phyloP scores from a whole-genome alignment of 2,329 filamentous ascomycete genomes.

The Endothia cerciana region DNA sequence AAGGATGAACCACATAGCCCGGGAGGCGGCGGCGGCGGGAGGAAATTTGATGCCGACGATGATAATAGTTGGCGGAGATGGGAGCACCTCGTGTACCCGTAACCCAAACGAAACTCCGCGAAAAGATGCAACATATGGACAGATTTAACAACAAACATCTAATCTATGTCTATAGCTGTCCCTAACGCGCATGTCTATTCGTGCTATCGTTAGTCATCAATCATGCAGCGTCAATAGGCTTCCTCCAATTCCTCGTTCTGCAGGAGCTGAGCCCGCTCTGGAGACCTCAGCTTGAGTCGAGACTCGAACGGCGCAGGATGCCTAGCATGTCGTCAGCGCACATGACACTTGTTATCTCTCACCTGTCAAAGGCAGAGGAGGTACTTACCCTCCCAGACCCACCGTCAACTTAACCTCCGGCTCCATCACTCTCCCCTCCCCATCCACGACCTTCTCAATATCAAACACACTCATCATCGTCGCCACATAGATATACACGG shows the following conservation, averaged over 20 bases:
- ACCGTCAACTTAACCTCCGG: slow-evolving; percentile 31
- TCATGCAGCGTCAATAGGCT: slow-evolving; percentile 18
- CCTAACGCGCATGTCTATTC: background rate
- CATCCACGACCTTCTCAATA: slow-evolving; percentile 30
- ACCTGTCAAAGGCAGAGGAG: background rate
- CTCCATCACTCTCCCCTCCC: slow-evolving; percentile 30
- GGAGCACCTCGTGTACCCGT: background rate
- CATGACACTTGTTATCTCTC: background rate
- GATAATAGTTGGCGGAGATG: background rate
- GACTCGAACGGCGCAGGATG: slow-evolving; percentile 33
- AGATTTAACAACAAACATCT: background rate
- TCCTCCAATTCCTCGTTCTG: slow-evolving; percentile 4
- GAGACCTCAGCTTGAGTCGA: slow-evolving; percentile 25
- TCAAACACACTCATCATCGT: slow-evolving; percentile 35
- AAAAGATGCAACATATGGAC: background rate
- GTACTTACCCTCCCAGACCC: slow-evolving; percentile 31
- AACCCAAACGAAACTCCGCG: background rate
- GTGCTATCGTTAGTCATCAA: slow-evolving; percentile 4
- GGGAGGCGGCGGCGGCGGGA: no score
- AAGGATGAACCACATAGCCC: no score
- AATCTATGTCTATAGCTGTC: slow-evolving; percentile 5
- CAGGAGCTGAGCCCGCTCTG: slow-evolving; percentile 21
- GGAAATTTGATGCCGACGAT: background rate
- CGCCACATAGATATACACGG: slow-evolving; percentile 45
- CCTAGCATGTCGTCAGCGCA: slow-evolving; percentile 12